phyloP scores from a whole-genome alignment of 495 filamentous ascomycete genomes.

The Acidomyces sp. region DNA sequence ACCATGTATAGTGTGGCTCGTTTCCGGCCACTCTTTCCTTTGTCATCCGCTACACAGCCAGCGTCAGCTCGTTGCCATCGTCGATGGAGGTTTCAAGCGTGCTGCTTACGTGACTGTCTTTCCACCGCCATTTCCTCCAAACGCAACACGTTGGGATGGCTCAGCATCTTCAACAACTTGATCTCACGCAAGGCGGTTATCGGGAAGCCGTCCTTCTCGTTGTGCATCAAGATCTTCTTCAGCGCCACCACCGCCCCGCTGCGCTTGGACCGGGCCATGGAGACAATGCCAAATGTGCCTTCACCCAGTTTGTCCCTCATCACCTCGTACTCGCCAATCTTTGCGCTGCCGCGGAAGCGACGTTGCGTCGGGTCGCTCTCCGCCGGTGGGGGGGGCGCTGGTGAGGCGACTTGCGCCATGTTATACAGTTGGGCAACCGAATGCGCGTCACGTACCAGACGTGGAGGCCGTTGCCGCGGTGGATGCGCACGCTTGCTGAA shows the following conservation, averaged over 20 bases:
- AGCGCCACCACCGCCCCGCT: conserved; percentile 64
- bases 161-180: conserved; percentile 88
- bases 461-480: no score
- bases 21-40: conserved; percentile 45
- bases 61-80: no score
- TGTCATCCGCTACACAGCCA: conserved; percentile 7
- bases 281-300: conserved; percentile 94
- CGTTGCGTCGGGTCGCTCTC: conserved; percentile 24
- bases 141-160: conserved; percentile 73
- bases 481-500: no score
- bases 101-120: conserved; percentile 41
- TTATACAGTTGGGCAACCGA: no score
- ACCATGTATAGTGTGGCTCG: conserved; percentile 95
- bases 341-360: conserved; percentile 72
- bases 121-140: conserved; percentile 96
- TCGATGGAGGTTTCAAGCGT: no score
- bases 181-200: conserved; percentile 78
- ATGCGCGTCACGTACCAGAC: no score
- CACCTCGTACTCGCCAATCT: conserved; percentile 77
- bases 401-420: conserved; percentile 31
- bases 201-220: conserved; percentile 72
- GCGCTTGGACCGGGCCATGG: conserved; percentile 68
- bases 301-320: conserved; percentile 78
- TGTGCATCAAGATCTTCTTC: conserved; percentile 90
- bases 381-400: conserved; percentile 22